phyloP scores from a whole-genome alignment of 371 early-diverging fungal genomes.

The Mucor lusitanicus region DNA sequence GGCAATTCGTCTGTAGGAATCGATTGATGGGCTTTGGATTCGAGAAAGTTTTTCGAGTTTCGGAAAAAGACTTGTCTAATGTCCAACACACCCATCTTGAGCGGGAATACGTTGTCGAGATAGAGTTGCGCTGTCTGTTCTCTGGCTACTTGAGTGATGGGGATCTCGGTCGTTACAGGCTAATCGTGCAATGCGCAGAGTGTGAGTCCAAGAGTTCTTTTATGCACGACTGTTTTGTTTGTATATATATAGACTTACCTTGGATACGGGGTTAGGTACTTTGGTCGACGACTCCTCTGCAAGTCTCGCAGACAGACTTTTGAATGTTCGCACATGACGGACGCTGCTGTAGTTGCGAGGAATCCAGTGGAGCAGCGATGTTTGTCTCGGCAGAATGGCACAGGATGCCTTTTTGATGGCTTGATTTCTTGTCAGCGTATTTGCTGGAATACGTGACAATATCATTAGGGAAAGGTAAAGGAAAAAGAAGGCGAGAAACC shows the following conservation, averaged over 20 bases:
- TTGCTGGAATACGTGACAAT: conserved; percentile 4
- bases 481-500: neutral
- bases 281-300: conserved; percentile 1
- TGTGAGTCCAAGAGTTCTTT: neutral
- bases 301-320: conserved; percentile 1
- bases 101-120: conserved; percentile 49
- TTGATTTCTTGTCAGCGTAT: neutral
- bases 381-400: conserved; percentile 1
- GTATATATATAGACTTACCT: neutral
- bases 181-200: neutral
- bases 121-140: conserved; percentile 44
- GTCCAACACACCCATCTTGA: conserved; percentile 40
- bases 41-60: conserved; percentile 32
- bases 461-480: neutral
- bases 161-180: neutral
- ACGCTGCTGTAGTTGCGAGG: neutral
- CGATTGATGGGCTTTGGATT: conserved; percentile 27
- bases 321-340: neutral
- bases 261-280: neutral
- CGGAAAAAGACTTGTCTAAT: conserved; percentile 45
- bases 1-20: conserved; percentile 36
- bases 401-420: conserved; percentile 1
- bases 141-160: neutral
- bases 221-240: neutral
- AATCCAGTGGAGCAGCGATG: neutral